Conservation (phyloP, 2,329 filamentous ascomycete genomes). For the Paecilomyces formosus region DNA sequence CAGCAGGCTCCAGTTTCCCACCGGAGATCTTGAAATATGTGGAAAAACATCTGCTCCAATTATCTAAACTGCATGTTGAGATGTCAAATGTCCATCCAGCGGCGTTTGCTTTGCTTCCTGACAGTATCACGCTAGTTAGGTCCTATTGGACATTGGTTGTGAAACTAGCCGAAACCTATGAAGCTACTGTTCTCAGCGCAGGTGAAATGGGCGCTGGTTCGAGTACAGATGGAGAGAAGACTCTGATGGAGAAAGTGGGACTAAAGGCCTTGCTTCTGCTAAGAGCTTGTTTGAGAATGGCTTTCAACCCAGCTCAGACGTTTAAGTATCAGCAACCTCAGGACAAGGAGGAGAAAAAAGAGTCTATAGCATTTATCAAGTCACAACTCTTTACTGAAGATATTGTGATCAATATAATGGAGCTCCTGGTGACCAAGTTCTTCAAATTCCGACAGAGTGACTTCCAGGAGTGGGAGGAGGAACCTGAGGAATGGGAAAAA, state of each 20-base stretch:
- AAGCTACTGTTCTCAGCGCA: slow-evolving; percentile 16
- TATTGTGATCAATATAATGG: slow-evolving; percentile 73
- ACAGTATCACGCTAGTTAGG: slow-evolving; percentile 66
- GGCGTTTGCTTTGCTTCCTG: slow-evolving; percentile 74
- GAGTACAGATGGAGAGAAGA: slow-evolving; percentile 40
- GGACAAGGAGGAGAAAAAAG: slow-evolving; percentile 66
- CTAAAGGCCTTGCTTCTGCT: slow-evolving; percentile 78
- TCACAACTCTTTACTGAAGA: slow-evolving; percentile 66
- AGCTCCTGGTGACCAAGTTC: slow-evolving; percentile 75
- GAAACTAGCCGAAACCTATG: slow-evolving; percentile 64
- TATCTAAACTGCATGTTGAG: slow-evolving; percentile 83
- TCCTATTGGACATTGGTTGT: slow-evolving; percentile 81
- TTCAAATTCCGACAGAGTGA: slow-evolving; percentile 82
- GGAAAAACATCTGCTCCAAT: slow-evolving; percentile 82
- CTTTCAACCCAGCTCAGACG: slow-evolving; percentile 69
- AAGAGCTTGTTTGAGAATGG: slow-evolving; percentile 75
- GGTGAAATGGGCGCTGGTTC: slow-evolving; percentile 33
- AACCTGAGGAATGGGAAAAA: slow-evolving; percentile 92
- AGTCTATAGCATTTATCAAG: slow-evolving; percentile 63
- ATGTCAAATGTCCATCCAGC: slow-evolving; percentile 75
- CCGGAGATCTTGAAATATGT: slow-evolving; percentile 53
- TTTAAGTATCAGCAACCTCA: slow-evolving; percentile 75
- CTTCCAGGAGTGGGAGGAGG: slow-evolving; percentile 85
- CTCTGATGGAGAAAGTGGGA: slow-evolving; percentile 69
- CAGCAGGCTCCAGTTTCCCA: slow-evolving; percentile 47